A percentile compares a stretch with the other conserved stretches of the same genome.
phyloP scores from a whole-genome alignment of 805 yeast species.

The Kluyveromyces starmeri region DNA sequence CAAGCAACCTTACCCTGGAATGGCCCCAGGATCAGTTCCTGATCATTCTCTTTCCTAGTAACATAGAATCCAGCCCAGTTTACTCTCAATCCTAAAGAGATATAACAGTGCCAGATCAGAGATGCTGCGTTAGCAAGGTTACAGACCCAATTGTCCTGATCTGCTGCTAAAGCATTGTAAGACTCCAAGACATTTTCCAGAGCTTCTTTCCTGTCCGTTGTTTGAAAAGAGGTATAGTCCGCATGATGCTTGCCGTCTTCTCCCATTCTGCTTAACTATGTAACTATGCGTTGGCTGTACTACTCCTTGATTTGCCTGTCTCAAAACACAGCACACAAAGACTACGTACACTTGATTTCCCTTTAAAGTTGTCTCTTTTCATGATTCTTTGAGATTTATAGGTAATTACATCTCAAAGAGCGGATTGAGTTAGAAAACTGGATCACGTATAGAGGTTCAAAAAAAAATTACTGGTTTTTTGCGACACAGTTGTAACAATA shows the following conservation, averaged over 20 bases:
- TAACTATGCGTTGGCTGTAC: no score
- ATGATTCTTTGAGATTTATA: no score
- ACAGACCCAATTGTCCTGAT: slow-evolving; percentile 76
- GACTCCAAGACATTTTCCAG: slow-evolving; percentile 51
- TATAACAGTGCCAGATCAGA: slow-evolving; percentile 81
- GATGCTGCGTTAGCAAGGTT: slow-evolving; percentile 83
- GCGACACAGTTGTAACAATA: no score
- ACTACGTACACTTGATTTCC: no score
- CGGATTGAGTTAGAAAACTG: no score
- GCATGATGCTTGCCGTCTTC: slow-evolving; percentile 50
- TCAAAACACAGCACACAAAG: no score
- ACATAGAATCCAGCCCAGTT: slow-evolving; percentile 96
- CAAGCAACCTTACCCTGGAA: slow-evolving; percentile 97
- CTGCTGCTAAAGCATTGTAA: slow-evolving; percentile 55
- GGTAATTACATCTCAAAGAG: no score
- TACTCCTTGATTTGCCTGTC: no score
- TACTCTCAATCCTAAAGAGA: slow-evolving; percentile 44
- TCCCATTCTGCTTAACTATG: no score
- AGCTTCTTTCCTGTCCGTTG: slow-evolving; percentile 39
- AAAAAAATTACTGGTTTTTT: no score
- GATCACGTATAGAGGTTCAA: no score
- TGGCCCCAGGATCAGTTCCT: slow-evolving; percentile 71
- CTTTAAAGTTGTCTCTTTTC: no score
- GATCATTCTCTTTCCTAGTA: slow-evolving; percentile 25
- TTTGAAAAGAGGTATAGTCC: slow-evolving; percentile 51